Evolutionary conservation across 345 rosid genomes (phyloP).

Genomic region (Cardiospermum halicacabum): DNA sequence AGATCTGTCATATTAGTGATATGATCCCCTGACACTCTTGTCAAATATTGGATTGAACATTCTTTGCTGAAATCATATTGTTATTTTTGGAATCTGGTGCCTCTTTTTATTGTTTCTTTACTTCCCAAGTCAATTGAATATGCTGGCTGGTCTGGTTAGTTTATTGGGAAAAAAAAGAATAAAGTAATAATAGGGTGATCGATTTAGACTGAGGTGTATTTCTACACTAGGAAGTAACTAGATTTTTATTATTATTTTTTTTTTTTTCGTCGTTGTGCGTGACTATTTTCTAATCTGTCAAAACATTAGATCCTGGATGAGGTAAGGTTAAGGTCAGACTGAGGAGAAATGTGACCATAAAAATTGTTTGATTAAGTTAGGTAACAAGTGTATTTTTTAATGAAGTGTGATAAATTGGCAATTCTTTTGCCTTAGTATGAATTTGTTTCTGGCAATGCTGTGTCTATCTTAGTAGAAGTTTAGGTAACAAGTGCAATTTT

Average conservation of each 20-base stretch:
- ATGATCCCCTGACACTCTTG: background rate
- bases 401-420: background rate
- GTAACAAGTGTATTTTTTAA: background rate
- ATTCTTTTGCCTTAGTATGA: background rate
- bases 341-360: background rate
- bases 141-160: background rate
- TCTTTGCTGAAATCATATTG: background rate
- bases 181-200: background rate
- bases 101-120: background rate
- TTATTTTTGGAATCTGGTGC: background rate
- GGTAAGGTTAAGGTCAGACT: background rate
- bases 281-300: background rate
- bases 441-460: background rate
- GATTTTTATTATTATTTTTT: background rate
- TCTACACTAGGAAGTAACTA: background rate
- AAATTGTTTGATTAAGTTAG: background rate
- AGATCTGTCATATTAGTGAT: constrained; percentile 5
- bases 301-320: background rate
- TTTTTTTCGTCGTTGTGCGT: no score
- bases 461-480: background rate
- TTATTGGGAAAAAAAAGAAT: background rate
- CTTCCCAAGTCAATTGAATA: background rate
- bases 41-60: background rate
- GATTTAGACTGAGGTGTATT: background rate
- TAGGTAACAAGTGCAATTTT: no score